Percentiles rank a stretch among this genome's conserved stretches.
These are phyloP conservation scores for Stemphylium vesicarium DNA, from an alignment of 2,329 filamentous ascomycete genomes.

Conservation along the genomic window DNA sequence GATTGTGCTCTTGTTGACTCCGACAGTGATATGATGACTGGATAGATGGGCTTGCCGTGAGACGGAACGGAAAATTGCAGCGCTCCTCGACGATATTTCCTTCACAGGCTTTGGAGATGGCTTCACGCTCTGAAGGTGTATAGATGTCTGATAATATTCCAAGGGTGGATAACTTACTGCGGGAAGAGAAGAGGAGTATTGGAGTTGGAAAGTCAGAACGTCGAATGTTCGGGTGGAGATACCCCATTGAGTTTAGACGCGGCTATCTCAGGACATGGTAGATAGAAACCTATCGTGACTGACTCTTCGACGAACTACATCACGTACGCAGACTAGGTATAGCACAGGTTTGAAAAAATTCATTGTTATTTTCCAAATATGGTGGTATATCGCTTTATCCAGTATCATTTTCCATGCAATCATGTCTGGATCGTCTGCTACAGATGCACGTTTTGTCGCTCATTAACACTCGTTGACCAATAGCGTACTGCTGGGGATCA, in stretches of 20 bases:
- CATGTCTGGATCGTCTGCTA: constrained; percentile 18
- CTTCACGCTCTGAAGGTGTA: too few species aligned
- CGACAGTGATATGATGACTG: too few species aligned
- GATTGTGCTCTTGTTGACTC: not conserved
- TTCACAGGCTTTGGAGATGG: too few species aligned
- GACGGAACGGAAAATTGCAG: too few species aligned
- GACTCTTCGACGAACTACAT: not conserved
- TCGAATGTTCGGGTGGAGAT: constrained; percentile 8
- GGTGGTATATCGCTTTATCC: constrained; percentile 15
- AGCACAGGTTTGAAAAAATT: not conserved
- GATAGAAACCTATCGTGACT: not conserved
- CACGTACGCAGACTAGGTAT: not conserved
- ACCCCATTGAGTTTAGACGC: constrained; percentile 17
- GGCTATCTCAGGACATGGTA: constrained; percentile 11
- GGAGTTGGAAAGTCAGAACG: not conserved
- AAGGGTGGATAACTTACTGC: too few species aligned
- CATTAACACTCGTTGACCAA: not conserved
- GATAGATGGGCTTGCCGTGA: too few species aligned
- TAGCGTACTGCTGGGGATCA: not conserved
- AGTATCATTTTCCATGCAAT: constrained; percentile 1
- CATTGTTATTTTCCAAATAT: not conserved
- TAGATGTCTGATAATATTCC: too few species aligned
- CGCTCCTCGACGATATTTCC: too few species aligned
- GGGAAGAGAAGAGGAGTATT: not conserved
- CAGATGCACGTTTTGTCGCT: not conserved